Evolutionary conservation across 768 basidiomycete species (phyloP), one percentile per base, ranked within the genome.

Genomic region (Chlorophyllum brunneum): DNA sequence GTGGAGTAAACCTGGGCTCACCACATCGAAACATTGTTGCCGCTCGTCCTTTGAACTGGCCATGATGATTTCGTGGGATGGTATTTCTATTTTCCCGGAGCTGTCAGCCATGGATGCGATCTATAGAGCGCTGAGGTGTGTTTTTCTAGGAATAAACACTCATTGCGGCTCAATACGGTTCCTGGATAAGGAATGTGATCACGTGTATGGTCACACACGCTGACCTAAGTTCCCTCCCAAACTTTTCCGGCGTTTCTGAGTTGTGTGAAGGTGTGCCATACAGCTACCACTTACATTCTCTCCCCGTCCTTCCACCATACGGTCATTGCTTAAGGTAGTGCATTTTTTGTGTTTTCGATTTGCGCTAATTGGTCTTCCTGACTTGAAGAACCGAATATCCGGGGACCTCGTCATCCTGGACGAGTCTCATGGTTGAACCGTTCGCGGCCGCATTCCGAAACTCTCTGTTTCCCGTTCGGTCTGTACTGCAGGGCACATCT

Each of bases 11-110:
- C 7, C 24, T 10, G 6, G 5, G 33, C 61, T 57, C 61, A 74
- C 76, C 66, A 91, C 73, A 59, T 77, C 69, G 67, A 79, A 78
- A 68, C 88, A 92, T 60, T 87, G 80, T 61, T 85, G 75, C 8
- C 77, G 69, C 52, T 88, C 78, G 54, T 65, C 64, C 47, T 72
- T 68, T 22, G 74, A 73, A 41, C 59, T 70, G 6, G 76, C 67
- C 43, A 76, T 54, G 56, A 87, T 58, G 51, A 88, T 79, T 63
- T 89, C 85, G 61, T 88, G 80, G 13, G 67, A 54, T 7, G 80
- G 79, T 15, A 23, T 34, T 10, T 56, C 42, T 24, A 38, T 5
- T n/a, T n/a, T n/a, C n/a, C n/a, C n/a, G n/a, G n/a, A n/a, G 8
- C 39, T 36, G 30, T 39, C 27, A 44, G 44, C 22, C 53, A 44